Evolutionary conservation across 2,329 filamentous ascomycete genomes (phyloP).

Genomic region (Paracoccidioides lutzii): DNA sequence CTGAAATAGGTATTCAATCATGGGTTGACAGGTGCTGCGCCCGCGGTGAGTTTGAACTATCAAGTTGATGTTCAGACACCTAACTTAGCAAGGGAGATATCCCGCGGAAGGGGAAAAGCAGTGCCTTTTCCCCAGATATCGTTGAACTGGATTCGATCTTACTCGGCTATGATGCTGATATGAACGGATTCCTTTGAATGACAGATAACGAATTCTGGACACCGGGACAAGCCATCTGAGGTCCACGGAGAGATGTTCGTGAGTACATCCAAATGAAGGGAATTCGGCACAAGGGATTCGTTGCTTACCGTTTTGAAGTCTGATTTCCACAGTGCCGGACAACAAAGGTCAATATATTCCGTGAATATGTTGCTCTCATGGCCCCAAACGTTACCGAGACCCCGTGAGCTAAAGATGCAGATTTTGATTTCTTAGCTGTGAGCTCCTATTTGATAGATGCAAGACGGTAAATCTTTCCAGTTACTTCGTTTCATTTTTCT

Average conservation of each 20-base stretch:
- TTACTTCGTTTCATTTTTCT: too few species aligned
- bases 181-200: background rate
- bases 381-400: too few species aligned
- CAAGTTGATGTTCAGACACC: background rate
- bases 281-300: background rate
- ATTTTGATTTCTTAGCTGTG: conserved; percentile 10
- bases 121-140: background rate
- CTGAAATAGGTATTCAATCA: conserved; percentile 3
- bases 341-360: conserved; percentile 12
- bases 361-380: too few species aligned
- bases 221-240: conserved; percentile 13
- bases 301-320: conserved; percentile 5
- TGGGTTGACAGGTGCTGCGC: background rate
- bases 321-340: conserved; percentile 11
- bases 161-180: background rate
- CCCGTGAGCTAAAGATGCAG: too few species aligned
- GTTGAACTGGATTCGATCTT: background rate
- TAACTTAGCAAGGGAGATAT: background rate
- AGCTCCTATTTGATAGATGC: conserved; percentile 14
- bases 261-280: background rate
- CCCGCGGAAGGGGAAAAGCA: background rate
- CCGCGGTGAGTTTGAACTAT: background rate
- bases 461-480: conserved; percentile 8
- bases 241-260: conserved; percentile 18
- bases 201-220: conserved; percentile 13